Base-by-base conservation (phyloP, 108 stramenopile genomes). In the Stephanodiscus triporus region DNA sequence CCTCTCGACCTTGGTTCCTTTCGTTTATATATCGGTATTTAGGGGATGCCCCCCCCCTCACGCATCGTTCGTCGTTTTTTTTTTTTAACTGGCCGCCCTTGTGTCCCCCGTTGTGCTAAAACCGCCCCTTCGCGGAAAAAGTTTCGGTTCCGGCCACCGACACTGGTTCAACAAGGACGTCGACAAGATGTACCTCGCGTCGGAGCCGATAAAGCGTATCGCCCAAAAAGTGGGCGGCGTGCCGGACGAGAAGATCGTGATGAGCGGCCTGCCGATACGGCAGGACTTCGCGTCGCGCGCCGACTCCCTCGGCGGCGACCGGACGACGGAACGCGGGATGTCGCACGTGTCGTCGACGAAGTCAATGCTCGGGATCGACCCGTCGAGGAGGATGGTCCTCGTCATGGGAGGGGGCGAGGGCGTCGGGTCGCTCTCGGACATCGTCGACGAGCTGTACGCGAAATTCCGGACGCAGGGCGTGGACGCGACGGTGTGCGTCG, bases 361-460 rank as follows among this genome's bases (percentile, higher is more conserved):
- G 55, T 63, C 72, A 30, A 54, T 77, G 66, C 84, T 97, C 13
- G 86, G 86, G 8, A 71, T 97, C 26, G 78, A 84, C 17, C 49
- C 70, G 0, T 72, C 77, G 16, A 88, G 85, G 43, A 86, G 87
- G 66, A 80, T 94, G 82, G 85, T 96, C 16, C 70, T 97, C 29
- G 88, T 98, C 49, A 95, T 97, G 91, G 97, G 98, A 10, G 98
- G 98, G 9, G 98, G 97, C 24, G 98, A 97, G 77, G 98, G 97
- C 7, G 94, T 97, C 0, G 98, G 97, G 0, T 82, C 84, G 0
- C 76, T 97, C 42, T 78, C 81, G 2, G 80, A 86, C 24, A 95
- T 97, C 77, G 95, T 96, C 0, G 82, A 95, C 57, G 74, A 87
- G 59, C 27, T 94, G 32, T 93, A 87, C 64, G 59, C 71, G 3